These are phyloP conservation scores for Xerocomellus chrysenteron DNA, from an alignment of 768 basidiomycete genomes.

Conservation along the genomic window DNA sequence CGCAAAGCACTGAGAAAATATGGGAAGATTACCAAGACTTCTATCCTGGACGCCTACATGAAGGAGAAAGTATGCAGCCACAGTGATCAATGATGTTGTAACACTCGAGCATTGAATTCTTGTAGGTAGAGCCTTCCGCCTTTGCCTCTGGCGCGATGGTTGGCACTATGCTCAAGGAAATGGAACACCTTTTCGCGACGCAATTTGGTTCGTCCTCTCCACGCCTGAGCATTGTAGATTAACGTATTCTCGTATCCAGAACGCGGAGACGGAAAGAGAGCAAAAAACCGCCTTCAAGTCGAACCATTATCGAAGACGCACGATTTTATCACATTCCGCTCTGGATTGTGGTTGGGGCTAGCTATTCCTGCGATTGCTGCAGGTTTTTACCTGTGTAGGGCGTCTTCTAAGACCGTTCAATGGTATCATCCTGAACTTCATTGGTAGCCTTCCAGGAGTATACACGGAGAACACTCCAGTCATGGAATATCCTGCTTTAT, in stretches of 20 bases:
- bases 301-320: constrained; percentile 52
- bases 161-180: constrained; percentile 65
- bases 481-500: constrained; percentile 72
- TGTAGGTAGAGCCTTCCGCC: constrained; percentile 64
- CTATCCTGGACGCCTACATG: constrained; percentile 76
- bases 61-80: constrained; percentile 57
- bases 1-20: constrained; percentile 85
- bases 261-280: constrained; percentile 77
- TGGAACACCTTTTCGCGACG: constrained; percentile 74
- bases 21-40: constrained; percentile 73
- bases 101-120: background rate
- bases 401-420: background rate
- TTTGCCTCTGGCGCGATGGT: constrained; percentile 66
- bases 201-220: constrained; percentile 63
- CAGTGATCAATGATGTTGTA: background rate
- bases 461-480: constrained; percentile 54
- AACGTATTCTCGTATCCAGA: constrained; percentile 29
- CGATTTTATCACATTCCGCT: constrained; percentile 70
- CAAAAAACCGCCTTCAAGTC: constrained; percentile 63
- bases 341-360: constrained; percentile 70
- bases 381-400: constrained; percentile 60
- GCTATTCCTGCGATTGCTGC: constrained; percentile 65
- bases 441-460: constrained; percentile 52
- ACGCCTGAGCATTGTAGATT: background rate
- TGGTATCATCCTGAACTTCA: background rate